Evolutionary conservation across 768 basidiomycete genomes (phyloP).

Genomic region (Holtermanniella nyarrowii): DNA sequence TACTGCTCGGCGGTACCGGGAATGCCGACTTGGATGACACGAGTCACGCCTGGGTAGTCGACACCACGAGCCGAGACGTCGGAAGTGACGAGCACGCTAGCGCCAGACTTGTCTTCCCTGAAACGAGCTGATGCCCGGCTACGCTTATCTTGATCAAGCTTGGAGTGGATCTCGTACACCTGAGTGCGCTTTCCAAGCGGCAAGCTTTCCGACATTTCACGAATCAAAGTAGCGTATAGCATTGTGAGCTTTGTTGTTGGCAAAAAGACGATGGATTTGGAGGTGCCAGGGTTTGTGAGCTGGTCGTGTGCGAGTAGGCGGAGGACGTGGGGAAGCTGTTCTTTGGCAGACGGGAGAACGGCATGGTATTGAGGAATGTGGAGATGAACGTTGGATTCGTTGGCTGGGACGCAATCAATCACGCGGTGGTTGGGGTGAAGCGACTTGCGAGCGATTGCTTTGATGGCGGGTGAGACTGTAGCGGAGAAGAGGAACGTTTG

Average conservation of each 20-base stretch:
- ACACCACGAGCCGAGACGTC: conserved; percentile 83
- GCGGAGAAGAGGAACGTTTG: conserved; percentile 90
- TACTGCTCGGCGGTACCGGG: conserved; percentile 63
- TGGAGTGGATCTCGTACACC: conserved; percentile 75
- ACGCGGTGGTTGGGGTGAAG: conserved; percentile 56
- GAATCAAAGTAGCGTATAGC: conserved; percentile 58
- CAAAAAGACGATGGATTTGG: conserved; percentile 73
- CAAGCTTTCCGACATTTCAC: conserved; percentile 44
- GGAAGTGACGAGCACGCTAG: conserved; percentile 65
- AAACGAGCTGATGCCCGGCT: conserved; percentile 53
- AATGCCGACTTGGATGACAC: conserved; percentile 82
- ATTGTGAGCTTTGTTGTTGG: conserved; percentile 77
- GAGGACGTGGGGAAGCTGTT: conserved; percentile 69
- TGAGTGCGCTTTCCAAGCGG: conserved; percentile 51
- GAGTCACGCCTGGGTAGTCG: conserved; percentile 78
- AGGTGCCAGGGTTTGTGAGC: conserved; percentile 53
- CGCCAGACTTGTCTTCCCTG: conserved; percentile 48
- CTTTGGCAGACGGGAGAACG: conserved; percentile 52
- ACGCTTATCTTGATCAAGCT: conserved; percentile 54
- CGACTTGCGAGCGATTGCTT: conserved; percentile 55
- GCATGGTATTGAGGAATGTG: conserved; percentile 76
- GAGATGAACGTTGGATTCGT: conserved; percentile 55
- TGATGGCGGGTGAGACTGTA: conserved; percentile 63
- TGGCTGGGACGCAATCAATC: conserved; percentile 60
- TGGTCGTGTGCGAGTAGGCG: conserved; percentile 82